Base-by-base conservation (phyloP, 805 yeast genomes). In the Ogataea nitratoaversa region DNA sequence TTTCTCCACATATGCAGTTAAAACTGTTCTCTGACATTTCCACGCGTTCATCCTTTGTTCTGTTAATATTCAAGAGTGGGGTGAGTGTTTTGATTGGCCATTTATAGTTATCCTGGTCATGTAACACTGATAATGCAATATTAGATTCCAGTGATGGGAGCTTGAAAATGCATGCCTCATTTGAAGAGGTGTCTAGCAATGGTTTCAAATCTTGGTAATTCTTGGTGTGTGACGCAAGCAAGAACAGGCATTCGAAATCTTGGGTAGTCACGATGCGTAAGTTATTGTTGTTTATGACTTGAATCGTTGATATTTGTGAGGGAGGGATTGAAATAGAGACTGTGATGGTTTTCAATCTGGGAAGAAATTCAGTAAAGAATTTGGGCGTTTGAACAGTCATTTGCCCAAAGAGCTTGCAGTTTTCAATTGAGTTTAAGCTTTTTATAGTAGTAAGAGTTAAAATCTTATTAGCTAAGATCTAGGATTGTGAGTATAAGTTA, bases 31-130 rank as follows among this genome's bases (percentile, higher is more conserved):
- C 14, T 4, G 38, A 28, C 28, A n/a, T n/a, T n/a, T n/a, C n/a
- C n/a, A n/a, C n/a, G n/a, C n/a, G n/a, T n/a, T n/a, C n/a, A n/a
- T n/a, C n/a, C n/a, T n/a, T n/a, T n/a, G n/a, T n/a, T n/a, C n/a
- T n/a, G n/a, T n/a, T n/a, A n/a, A n/a, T n/a, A n/a, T n/a, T n/a
- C n/a, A n/a, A n/a, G n/a, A n/a, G n/a, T n/a, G 11, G 12, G 19
- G 31, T 34, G 14, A 57, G 30, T 19, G 47, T 43, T 13, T 46
- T 38, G 4, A 49, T 27, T 19, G 56, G 48, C 66, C 64, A 59
- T 39, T 47, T 53, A 32, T 47, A 48, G 14, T 34, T 33, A 36
- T 58, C 59, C 2, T 46, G 41, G 23, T 3, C 19, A 18, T 22
- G 32, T 18, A 20, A 6, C 8, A 13, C 5, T 19, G 37, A 11